Conservation (phyloP, 371 early-diverging fungal genomes). For the Sporodiniella umbellata region DNA sequence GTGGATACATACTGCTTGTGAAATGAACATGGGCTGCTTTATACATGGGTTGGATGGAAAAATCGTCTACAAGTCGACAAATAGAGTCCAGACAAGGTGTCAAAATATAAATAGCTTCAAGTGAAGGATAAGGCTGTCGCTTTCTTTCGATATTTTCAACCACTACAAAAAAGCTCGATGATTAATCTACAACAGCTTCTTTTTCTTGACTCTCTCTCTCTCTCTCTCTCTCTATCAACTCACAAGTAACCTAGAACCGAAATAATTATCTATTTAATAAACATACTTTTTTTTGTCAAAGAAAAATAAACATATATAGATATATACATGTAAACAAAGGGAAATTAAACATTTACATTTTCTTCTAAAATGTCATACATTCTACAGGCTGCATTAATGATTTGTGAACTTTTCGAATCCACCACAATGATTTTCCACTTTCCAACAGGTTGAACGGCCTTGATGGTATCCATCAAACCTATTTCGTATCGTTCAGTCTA, state of each 20-base stretch:
- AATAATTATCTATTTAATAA: too few relatives aligned
- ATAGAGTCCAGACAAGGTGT: constrained; percentile 81
- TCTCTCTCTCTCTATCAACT: too few relatives aligned
- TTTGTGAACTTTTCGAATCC: constrained; percentile 77
- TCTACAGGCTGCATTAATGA: constrained; percentile 83
- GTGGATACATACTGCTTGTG: constrained; percentile 65
- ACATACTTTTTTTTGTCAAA: too few relatives aligned
- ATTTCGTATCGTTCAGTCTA: not conserved
- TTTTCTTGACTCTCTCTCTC: too few relatives aligned
- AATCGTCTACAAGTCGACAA: constrained; percentile 79
- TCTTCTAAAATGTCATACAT: constrained; percentile 93
- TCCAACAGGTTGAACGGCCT: constrained; percentile 61
- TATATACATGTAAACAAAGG: not conserved
- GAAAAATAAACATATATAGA: too few relatives aligned
- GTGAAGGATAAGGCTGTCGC: constrained; percentile 79
- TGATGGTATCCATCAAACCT: constrained; percentile 71
- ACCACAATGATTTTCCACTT: constrained; percentile 93
- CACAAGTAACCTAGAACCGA: too few relatives aligned
- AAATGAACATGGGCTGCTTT: constrained; percentile 85
- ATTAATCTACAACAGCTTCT: too few relatives aligned
- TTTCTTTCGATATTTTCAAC: constrained; percentile 77
- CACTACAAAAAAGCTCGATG: too few relatives aligned
- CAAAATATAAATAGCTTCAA: constrained; percentile 91
- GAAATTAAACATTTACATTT: constrained; percentile 70
- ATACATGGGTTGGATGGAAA: constrained; percentile 59